Evolutionary conservation across 108 stramenopile genomes (phyloP).

Genomic region (Discostella stelligeroides): DNA sequence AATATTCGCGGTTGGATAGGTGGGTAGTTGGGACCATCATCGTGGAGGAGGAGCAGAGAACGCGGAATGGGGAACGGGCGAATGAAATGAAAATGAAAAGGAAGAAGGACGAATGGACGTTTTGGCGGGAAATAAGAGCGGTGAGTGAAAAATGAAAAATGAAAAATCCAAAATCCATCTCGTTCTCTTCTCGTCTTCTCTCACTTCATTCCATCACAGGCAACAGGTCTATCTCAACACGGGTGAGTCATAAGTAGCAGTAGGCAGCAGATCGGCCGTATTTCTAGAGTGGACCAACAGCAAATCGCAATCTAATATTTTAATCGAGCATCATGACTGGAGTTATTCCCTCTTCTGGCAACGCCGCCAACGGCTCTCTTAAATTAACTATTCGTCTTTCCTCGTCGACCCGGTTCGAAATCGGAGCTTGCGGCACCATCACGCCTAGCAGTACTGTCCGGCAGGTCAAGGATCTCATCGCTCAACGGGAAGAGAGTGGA

Average conservation of each 20-base stretch:
- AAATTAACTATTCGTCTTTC: conserved; percentile 46
- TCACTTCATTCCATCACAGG: no score
- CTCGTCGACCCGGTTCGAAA: conserved; percentile 43
- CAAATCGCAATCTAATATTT: neutral
- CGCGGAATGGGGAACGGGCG: no score
- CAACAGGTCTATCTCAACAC: neutral
- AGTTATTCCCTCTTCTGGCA: neutral
- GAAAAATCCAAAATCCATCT: no score
- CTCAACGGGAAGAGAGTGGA: conserved; percentile 42
- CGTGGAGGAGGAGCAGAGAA: neutral
- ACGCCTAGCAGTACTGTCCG: conserved; percentile 40
- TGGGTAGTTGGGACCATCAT: conserved; percentile 18
- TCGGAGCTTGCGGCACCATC: conserved; percentile 25
- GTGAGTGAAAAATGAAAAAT: no score
- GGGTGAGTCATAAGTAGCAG: no score
- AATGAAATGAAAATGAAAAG: no score
- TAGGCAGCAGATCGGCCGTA: no score
- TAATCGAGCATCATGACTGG: conserved; percentile 18
- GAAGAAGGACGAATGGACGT: no score
- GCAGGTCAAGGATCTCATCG: conserved; percentile 49
- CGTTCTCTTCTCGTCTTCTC: no score
- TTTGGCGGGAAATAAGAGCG: conserved; percentile 1
- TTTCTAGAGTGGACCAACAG: no score
- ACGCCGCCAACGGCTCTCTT: conserved; percentile 17
- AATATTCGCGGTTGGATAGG: no score